Evolutionary conservation across 2,329 filamentous ascomycete genomes (phyloP).

Genomic region (Epichloe coenophiala): DNA sequence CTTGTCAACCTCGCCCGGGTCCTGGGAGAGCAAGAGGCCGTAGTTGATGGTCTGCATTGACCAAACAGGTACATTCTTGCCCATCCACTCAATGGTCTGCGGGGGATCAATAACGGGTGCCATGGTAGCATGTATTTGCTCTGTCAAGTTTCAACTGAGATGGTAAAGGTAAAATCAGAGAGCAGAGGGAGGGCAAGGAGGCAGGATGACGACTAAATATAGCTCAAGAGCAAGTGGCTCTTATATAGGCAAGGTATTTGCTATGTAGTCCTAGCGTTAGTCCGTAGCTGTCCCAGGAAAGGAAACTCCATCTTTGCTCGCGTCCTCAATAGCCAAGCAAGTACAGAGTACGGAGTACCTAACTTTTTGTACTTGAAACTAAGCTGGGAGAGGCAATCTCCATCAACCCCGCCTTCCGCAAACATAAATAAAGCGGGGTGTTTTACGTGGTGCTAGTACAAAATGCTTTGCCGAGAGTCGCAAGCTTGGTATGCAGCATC

Average conservation of each 20-base stretch:
- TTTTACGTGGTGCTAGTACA: conserved; percentile 30
- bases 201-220: no score
- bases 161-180: no score
- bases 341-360: no score
- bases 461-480: conserved; percentile 47
- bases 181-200: no score
- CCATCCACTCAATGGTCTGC: conserved; percentile 34
- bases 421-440: neutral
- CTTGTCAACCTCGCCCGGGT: conserved; percentile 38
- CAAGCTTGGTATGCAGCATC: conserved; percentile 38
- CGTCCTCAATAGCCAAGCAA: no score
- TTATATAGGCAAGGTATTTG: no score
- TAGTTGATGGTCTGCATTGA: conserved; percentile 39
- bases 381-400: neutral
- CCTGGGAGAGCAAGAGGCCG: conserved; percentile 36
- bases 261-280: no score
- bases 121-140: conserved; percentile 13
- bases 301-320: no score
- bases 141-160: no score
- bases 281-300: no score
- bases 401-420: neutral
- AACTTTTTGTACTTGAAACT: no score
- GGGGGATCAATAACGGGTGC: conserved; percentile 24
- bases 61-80: conserved; percentile 35
- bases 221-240: no score